A percentile compares a stretch with the other conserved stretches of the same genome.
Conservation (phyloP, 495 filamentous ascomycete genomes). For the Penicillium dipodomyicola region DNA sequence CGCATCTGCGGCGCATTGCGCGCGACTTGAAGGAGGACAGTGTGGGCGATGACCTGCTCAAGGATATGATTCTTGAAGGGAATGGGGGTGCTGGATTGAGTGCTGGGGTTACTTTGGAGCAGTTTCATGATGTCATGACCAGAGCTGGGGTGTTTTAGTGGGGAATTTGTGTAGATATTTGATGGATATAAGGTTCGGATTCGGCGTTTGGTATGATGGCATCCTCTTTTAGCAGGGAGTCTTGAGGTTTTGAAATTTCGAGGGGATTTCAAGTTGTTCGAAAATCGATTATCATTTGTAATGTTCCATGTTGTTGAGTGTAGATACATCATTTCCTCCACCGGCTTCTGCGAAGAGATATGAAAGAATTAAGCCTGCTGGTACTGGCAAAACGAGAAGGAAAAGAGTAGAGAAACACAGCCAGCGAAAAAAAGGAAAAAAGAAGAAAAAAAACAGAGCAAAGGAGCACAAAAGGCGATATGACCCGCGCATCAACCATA, state of each 20-base stretch:
- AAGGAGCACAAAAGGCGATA: slow-evolving; percentile 25
- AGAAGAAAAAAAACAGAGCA: background rate
- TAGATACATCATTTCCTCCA: slow-evolving; percentile 29
- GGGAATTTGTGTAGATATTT: background rate
- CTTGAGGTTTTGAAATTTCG: slow-evolving; percentile 3
- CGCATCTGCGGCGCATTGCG: slow-evolving; percentile 74
- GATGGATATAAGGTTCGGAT: slow-evolving; percentile 8
- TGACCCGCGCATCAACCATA: slow-evolving; percentile 34
- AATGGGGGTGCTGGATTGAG: slow-evolving; percentile 74
- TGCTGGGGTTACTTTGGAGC: slow-evolving; percentile 68
- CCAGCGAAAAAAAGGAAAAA: slow-evolving; percentile 12
- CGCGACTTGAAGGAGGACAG: slow-evolving; percentile 70
- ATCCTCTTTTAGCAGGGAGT: slow-evolving; percentile 17
- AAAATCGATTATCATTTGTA: slow-evolving; percentile 12
- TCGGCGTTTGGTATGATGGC: slow-evolving; percentile 14
- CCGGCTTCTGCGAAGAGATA: slow-evolving; percentile 11
- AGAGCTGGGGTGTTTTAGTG: slow-evolving; percentile 73
- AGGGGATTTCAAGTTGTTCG: background rate
- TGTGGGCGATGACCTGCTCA: slow-evolving; percentile 75
- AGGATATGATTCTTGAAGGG: slow-evolving; percentile 92
- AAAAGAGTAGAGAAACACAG: slow-evolving; percentile 15
- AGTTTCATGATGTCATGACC: slow-evolving; percentile 84
- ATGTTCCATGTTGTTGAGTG: slow-evolving; percentile 16
- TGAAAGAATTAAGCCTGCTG: slow-evolving; percentile 23
- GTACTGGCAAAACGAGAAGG: slow-evolving; percentile 9